A percentile compares a stretch with the other conserved stretches of the same genome.
These are phyloP conservation scores for Teratosphaeria viscida DNA, from an alignment of 2,329 filamentous ascomycete species.

Conservation along the genomic window DNA sequence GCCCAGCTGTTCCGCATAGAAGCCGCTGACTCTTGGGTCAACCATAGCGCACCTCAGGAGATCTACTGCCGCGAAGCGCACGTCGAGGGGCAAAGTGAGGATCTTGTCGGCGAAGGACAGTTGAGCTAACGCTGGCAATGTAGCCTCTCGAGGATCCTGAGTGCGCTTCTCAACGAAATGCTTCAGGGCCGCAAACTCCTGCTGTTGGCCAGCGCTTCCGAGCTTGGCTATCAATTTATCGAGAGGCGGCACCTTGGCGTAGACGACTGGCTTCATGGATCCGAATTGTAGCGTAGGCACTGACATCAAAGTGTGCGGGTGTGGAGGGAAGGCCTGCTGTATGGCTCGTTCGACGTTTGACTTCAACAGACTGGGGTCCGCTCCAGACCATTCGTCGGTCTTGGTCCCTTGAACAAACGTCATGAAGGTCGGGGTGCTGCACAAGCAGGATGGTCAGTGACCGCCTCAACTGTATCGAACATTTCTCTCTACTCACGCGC, in stretches of 20 bases:
- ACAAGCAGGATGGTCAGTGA: not conserved
- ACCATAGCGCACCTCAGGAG: slow-evolving; percentile 67
- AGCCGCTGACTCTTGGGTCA: slow-evolving; percentile 70
- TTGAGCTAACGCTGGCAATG: slow-evolving; percentile 58
- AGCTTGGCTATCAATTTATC: slow-evolving; percentile 75
- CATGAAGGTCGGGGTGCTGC: slow-evolving; percentile 70
- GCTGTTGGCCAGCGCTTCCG: slow-evolving; percentile 48
- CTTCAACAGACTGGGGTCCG: slow-evolving; percentile 56
- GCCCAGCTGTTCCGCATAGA: slow-evolving; percentile 62
- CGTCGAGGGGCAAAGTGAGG: slow-evolving; percentile 47
- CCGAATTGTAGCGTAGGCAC: slow-evolving; percentile 59
- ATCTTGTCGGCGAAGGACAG: slow-evolving; percentile 39
- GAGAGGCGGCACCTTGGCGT: slow-evolving; percentile 68
- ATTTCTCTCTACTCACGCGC: slow-evolving; percentile 30
- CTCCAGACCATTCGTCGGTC: slow-evolving; percentile 71
- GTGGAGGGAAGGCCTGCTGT: slow-evolving; percentile 62
- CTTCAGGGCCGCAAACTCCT: slow-evolving; percentile 53
- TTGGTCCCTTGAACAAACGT: slow-evolving; percentile 69
- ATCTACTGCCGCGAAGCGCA: slow-evolving; percentile 75
- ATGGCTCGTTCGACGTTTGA: slow-evolving; percentile 64
- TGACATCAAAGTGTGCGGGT: slow-evolving; percentile 62
- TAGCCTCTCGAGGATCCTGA: slow-evolving; percentile 52
- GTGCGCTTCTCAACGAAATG: slow-evolving; percentile 58
- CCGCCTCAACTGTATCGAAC: not conserved
- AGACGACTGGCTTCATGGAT: slow-evolving; percentile 59